Evolutionary conservation across 2,329 filamentous ascomycete genomes (phyloP).

Genomic region (Fusarium tjaetaba): DNA sequence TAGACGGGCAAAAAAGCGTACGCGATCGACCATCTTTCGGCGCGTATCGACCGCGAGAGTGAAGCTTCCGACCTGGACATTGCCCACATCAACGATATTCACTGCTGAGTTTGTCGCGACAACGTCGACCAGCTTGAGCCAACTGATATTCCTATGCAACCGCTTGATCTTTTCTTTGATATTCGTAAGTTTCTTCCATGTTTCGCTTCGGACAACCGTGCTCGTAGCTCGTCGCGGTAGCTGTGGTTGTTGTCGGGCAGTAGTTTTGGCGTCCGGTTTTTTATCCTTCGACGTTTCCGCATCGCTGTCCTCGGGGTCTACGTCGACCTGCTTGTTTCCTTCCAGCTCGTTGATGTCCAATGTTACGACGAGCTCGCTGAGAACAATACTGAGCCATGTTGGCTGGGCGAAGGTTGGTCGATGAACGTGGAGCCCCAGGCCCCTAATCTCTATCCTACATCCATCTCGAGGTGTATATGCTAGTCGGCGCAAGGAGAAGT

Average conservation of each 20-base stretch:
- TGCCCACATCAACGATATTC: slow-evolving; percentile 82
- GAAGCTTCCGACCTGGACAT: slow-evolving; percentile 83
- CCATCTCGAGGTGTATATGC: slow-evolving; percentile 91
- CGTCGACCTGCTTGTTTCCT: slow-evolving; percentile 52
- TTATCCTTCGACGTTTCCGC: slow-evolving; percentile 42
- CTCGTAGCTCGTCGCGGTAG: slow-evolving; percentile 23
- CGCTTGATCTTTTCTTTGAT: slow-evolving; percentile 87
- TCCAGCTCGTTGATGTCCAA: slow-evolving; percentile 78
- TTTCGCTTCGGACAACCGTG: slow-evolving; percentile 66
- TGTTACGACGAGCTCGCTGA: slow-evolving; percentile 86
- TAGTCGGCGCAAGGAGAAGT: slow-evolving; percentile 89
- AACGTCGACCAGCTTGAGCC: slow-evolving; percentile 89
- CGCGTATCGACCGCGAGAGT: slow-evolving; percentile 91
- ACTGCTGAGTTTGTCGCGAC: slow-evolving; percentile 83
- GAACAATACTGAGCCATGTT: slow-evolving; percentile 91
- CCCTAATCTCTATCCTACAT: slow-evolving; percentile 87
- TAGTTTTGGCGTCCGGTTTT: slow-evolving; percentile 38
- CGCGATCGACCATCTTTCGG: slow-evolving; percentile 89
- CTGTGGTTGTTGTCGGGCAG: slow-evolving; percentile 33
- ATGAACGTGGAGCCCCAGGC: slow-evolving; percentile 87
- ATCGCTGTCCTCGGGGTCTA: slow-evolving; percentile 43
- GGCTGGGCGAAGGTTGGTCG: slow-evolving; percentile 96
- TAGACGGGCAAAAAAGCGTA: slow-evolving; percentile 86
- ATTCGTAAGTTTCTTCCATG: slow-evolving; percentile 82
- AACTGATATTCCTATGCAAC: slow-evolving; percentile 86